A percentile compares a stretch with the other conserved stretches of the same genome.
Evolutionary conservation across 345 rosid genomes (phyloP).

Genomic region (Viola odorata): DNA sequence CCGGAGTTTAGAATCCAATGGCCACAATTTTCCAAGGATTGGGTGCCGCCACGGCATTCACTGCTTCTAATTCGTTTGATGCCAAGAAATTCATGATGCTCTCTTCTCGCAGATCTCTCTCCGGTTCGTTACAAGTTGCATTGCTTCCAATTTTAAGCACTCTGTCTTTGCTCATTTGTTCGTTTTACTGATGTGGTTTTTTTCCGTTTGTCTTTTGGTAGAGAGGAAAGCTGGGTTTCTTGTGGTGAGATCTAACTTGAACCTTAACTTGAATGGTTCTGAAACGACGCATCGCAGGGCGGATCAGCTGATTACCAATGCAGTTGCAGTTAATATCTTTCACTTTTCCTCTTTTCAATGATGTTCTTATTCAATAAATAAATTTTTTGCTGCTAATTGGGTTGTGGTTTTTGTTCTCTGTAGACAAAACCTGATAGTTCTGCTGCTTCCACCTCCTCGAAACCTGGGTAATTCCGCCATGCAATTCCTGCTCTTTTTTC

Average conservation of each 20-base stretch:
- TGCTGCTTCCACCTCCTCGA: conserved; percentile 47
- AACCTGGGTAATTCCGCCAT: conserved; percentile 59
- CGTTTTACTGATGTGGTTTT: neutral
- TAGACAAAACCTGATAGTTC: conserved; percentile 59
- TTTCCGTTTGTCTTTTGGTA: conserved; percentile 7
- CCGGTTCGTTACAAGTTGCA: conserved; percentile 31
- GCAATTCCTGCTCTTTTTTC: neutral
- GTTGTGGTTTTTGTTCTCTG: conserved; percentile 13
- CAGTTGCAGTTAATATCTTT: conserved; percentile 55
- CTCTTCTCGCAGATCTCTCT: conserved; percentile 38
- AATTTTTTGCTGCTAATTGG: neutral
- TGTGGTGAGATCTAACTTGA: conserved; percentile 61
- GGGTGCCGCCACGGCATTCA: conserved; percentile 48
- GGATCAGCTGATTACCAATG: conserved; percentile 53
- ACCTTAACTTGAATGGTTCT: conserved; percentile 29
- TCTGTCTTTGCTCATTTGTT: conserved; percentile 3
- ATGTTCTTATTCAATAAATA: neutral
- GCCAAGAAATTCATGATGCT: conserved; percentile 36
- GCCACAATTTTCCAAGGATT: conserved; percentile 58
- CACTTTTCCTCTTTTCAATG: neutral
- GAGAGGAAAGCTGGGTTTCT: conserved; percentile 41
- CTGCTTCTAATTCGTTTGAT: conserved; percentile 42
- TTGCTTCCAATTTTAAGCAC: neutral
- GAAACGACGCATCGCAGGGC: conserved; percentile 30
- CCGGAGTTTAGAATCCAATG: conserved; percentile 24